Evolutionary conservation across 1,139 yeast genomes (phyloP).

Genomic region (Scheffersomyces segobiensis): DNA sequence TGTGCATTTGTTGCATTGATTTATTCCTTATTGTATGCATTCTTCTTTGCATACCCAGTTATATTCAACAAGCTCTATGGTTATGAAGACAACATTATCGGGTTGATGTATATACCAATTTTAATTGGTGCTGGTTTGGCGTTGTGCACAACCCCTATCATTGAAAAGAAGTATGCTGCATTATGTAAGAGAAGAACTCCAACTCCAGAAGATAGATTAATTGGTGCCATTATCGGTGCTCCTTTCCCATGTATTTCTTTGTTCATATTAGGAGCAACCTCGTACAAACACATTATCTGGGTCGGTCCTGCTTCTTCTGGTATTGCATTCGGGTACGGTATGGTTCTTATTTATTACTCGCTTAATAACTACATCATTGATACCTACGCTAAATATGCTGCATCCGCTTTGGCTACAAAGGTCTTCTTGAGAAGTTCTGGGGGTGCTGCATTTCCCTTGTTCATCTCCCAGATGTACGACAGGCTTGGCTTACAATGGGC

Average conservation of each 20-base stretch:
- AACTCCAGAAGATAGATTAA: slow-evolving; percentile 81
- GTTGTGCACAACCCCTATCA: slow-evolving; percentile 64
- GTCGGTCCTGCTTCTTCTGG: slow-evolving; percentile 95
- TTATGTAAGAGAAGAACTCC: slow-evolving; percentile 61
- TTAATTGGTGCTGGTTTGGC: slow-evolving; percentile 82
- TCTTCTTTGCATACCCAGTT: slow-evolving; percentile 87
- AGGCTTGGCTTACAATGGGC: slow-evolving; percentile 81
- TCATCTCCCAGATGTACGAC: slow-evolving; percentile 79
- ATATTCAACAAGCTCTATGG: slow-evolving; percentile 68
- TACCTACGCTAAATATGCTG: slow-evolving; percentile 84
- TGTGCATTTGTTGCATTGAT: slow-evolving; percentile 85
- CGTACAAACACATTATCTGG: slow-evolving; percentile 79
- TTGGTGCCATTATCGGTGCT: slow-evolving; percentile 89
- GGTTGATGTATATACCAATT: slow-evolving; percentile 85
- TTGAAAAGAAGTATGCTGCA: slow-evolving; percentile 61
- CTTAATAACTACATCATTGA: slow-evolving; percentile 88
- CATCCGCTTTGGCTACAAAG: slow-evolving; percentile 86
- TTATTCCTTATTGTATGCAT: slow-evolving; percentile 84
- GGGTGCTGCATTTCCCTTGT: slow-evolving; percentile 90
- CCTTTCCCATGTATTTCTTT: slow-evolving; percentile 88
- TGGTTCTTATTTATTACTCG: slow-evolving; percentile 86
- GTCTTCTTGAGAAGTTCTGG: slow-evolving; percentile 85
- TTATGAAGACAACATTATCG: slow-evolving; percentile 67
- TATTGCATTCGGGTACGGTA: slow-evolving; percentile 85
- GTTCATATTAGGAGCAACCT: slow-evolving; percentile 88